Percentiles rank a stretch among this genome's conserved stretches.
phyloP scores from a whole-genome alignment of 805 yeast genomes.

The Sugiyamaella mastotermitis region DNA sequence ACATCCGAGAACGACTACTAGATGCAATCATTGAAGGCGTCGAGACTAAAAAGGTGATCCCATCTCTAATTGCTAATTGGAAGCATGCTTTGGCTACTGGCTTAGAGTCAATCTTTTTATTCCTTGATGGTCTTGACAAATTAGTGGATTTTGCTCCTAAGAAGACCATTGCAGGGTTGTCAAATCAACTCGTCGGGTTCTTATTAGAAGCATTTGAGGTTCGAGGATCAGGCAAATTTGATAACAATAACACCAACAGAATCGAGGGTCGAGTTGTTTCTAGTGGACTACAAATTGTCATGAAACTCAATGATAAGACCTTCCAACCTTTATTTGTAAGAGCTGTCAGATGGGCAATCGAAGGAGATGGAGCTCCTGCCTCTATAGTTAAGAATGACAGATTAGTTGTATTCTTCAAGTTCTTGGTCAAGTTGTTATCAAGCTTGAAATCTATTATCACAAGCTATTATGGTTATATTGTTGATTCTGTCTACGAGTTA shows the following conservation, averaged over 20 bases:
- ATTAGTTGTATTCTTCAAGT: constrained; percentile 70
- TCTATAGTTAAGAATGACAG: constrained; percentile 48
- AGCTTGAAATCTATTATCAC: constrained; percentile 83
- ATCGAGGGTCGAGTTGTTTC: constrained; percentile 72
- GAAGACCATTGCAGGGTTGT: constrained; percentile 66
- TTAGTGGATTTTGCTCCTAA: constrained; percentile 64
- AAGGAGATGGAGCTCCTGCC: constrained; percentile 64
- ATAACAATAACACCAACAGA: constrained; percentile 67
- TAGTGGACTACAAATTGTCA: constrained; percentile 68
- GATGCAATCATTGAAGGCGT: constrained; percentile 58
- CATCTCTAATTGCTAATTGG: constrained; percentile 63
- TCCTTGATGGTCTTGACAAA: constrained; percentile 58
- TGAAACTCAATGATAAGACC: constrained; percentile 88
- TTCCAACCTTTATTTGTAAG: constrained; percentile 90
- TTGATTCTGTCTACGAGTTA: constrained; percentile 62
- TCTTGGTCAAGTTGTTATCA: constrained; percentile 79
- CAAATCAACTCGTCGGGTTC: constrained; percentile 63
- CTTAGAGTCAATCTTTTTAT: constrained; percentile 54
- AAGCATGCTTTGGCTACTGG: constrained; percentile 28
- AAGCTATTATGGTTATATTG: constrained; percentile 74
- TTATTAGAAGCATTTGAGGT: constrained; percentile 66
- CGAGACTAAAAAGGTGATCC: constrained; percentile 58
- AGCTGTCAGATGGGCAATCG: constrained; percentile 86
- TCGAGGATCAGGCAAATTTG: constrained; percentile 52
- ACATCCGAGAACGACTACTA: constrained; percentile 46